Evolutionary conservation across 495 filamentous ascomycete genomes (phyloP).

Genomic region (Penicillium bialowiezense): DNA sequence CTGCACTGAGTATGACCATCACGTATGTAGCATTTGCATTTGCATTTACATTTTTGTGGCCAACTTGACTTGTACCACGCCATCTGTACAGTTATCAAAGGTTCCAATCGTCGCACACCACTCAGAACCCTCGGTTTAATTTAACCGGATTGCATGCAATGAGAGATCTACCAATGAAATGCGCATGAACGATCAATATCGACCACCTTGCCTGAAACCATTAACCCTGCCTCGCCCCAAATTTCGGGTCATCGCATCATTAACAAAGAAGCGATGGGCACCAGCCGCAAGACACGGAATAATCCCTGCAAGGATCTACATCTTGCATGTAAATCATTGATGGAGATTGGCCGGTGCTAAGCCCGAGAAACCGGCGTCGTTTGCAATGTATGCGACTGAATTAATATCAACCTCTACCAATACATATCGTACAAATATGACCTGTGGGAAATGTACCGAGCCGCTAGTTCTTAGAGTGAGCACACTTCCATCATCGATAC

Average conservation of each 20-base stretch:
- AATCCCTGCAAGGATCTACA: conserved; percentile 26
- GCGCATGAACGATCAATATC: not conserved
- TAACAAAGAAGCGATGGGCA: conserved; percentile 2
- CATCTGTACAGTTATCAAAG: too few species aligned
- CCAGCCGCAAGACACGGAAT: conserved; percentile 10
- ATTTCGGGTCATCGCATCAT: not conserved
- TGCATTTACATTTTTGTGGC: too few species aligned
- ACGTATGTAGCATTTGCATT: too few species aligned
- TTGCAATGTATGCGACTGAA: not conserved
- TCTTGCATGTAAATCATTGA: conserved; percentile 14
- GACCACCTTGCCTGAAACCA: conserved; percentile 4
- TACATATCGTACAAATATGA: not conserved
- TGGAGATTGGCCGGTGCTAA: conserved; percentile 16
- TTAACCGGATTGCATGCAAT: not conserved
- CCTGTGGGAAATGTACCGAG: not conserved
- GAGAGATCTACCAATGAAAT: conserved; percentile 3
- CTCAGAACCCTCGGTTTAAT: too few species aligned
- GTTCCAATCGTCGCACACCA: too few species aligned
- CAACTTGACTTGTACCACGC: too few species aligned
- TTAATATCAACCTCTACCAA: not conserved
- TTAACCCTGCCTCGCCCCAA: not conserved
- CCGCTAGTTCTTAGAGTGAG: not conserved
- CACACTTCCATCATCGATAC: not conserved
- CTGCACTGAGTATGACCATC: not conserved
- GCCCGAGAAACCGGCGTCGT: not conserved